Evolutionary conservation across 2,329 filamentous ascomycete species (phyloP).

Genomic region (Salinomyces thailandicus): DNA sequence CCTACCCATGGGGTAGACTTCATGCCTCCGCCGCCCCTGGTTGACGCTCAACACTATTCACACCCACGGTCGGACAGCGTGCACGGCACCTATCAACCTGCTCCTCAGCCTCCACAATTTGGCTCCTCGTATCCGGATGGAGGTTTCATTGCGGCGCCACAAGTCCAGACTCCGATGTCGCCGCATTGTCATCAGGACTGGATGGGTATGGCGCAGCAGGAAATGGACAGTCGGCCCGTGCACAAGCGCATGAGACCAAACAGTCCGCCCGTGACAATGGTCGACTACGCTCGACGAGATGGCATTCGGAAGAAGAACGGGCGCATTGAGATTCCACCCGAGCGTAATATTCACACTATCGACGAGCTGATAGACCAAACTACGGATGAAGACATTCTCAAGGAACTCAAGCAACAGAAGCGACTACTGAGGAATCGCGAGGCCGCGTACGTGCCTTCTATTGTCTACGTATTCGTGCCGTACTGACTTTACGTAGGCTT

Average conservation of each 20-base stretch:
- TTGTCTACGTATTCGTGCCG: neutral
- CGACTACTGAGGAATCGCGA: slow-evolving; percentile 87
- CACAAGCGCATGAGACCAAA: slow-evolving; percentile 52
- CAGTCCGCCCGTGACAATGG: slow-evolving; percentile 47
- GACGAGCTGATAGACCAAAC: slow-evolving; percentile 83
- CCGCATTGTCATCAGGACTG: slow-evolving; percentile 52
- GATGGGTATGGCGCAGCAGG: slow-evolving; percentile 41
- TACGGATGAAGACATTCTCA: slow-evolving; percentile 84
- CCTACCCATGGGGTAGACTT: slow-evolving; percentile 65
- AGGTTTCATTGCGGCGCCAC: slow-evolving; percentile 39
- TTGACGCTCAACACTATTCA: slow-evolving; percentile 12
- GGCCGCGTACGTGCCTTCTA: slow-evolving; percentile 60
- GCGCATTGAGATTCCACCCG: slow-evolving; percentile 90
- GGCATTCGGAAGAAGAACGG: slow-evolving; percentile 99
- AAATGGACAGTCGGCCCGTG: slow-evolving; percentile 39
- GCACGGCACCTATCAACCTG: slow-evolving; percentile 30
- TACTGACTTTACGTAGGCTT: slow-evolving; percentile 38
- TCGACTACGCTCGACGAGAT: slow-evolving; percentile 52
- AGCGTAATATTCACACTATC: slow-evolving; percentile 89
- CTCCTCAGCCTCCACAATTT: slow-evolving; percentile 30
- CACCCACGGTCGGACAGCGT: slow-evolving; percentile 18
- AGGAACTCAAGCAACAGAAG: slow-evolving; percentile 98
- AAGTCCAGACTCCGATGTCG: slow-evolving; percentile 48
- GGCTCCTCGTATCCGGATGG: slow-evolving; percentile 27
- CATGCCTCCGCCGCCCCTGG: slow-evolving; percentile 34